These are phyloP conservation scores for Posidonia australis DNA, from an alignment of 106 monocot species.

Conservation along the genomic window DNA sequence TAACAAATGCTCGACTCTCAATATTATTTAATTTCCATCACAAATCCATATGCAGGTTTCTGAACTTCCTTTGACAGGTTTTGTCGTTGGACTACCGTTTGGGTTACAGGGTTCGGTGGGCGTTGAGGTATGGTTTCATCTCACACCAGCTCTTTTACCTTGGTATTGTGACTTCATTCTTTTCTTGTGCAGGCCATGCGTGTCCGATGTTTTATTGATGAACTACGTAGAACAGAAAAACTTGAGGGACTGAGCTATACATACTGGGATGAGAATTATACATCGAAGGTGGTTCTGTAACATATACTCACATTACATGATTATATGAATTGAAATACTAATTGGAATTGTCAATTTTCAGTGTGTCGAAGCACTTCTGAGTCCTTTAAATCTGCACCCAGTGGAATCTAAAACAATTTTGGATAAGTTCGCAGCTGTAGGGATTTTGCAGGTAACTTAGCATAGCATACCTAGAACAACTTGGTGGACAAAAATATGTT, in stretches of 20 bases:
- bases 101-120: constrained; percentile 34
- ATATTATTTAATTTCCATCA: too few relatives aligned
- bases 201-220: constrained; percentile 62
- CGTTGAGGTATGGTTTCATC: constrained; percentile 29
- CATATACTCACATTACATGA: background rate
- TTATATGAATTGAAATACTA: background rate
- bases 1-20: too few relatives aligned
- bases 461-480: background rate
- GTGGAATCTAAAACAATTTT: constrained; percentile 48
- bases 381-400: constrained; percentile 59
- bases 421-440: constrained; percentile 94
- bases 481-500: too few relatives aligned
- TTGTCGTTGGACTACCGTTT: constrained; percentile 75
- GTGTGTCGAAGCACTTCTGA: constrained; percentile 70
- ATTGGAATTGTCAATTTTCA: constrained; percentile 12
- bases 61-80: constrained; percentile 46
- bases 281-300: constrained; percentile 50
- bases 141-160: background rate
- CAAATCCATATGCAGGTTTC: constrained; percentile 27
- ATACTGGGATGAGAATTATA: constrained; percentile 91
- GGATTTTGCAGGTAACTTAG: constrained; percentile 69
- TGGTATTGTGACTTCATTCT: background rate
- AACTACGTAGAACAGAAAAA: constrained; percentile 49
- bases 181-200: constrained; percentile 35
- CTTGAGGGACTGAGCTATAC: constrained; percentile 55